Evolutionary conservation across 2,329 filamentous ascomycete genomes (phyloP), one percentile per base, ranked within the genome.

Genomic region (Scortechinia acanthostroma): DNA sequence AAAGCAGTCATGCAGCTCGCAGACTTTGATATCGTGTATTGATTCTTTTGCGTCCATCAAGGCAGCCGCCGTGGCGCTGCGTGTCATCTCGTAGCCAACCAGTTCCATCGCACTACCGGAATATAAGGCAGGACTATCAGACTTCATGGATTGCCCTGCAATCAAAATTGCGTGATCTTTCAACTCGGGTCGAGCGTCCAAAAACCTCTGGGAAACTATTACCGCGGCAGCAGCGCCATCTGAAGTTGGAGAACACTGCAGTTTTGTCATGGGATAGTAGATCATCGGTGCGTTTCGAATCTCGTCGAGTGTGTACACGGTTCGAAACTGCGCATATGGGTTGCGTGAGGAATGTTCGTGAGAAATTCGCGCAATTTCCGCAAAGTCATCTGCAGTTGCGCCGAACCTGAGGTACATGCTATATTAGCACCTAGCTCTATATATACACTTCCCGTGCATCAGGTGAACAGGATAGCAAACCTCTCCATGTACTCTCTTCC

Each of bases 1-100:
- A 76, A 97, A 97, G 71, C 93, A 97, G 69, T 97, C 93, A 66
- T 97, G 93, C 49, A 97, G 73, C 69, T 97, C 91, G 58, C 88
- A 90, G 15, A 97, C 86, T 56, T 85, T 81, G 50, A 91, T 76
- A 52, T 95, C 86, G 22, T 69, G 64, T 0, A 86, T 44, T 14
- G 47, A 21, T 1, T 52, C 69, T 2, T 80, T 74, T 48, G 86
- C 69, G 19, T 78, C 76, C 0, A 89, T 89, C 66, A 97, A 86
- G 22, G 68, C 71, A 50, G 87, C 70, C n/a, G 91, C 91, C 1
- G 71, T 69, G 3, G 56, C 57, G n/a, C 48, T 42, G 22, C 46
- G 47, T 10, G 54, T 53, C 57, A 59, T 59, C 35, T 53, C 53
- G 42, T 50, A 57, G 14, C 56, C 57, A 15, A 59, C 48, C 4